Evolutionary conservation across 345 rosid species (phyloP).

Genomic region (Rhodamnia argentea): DNA sequence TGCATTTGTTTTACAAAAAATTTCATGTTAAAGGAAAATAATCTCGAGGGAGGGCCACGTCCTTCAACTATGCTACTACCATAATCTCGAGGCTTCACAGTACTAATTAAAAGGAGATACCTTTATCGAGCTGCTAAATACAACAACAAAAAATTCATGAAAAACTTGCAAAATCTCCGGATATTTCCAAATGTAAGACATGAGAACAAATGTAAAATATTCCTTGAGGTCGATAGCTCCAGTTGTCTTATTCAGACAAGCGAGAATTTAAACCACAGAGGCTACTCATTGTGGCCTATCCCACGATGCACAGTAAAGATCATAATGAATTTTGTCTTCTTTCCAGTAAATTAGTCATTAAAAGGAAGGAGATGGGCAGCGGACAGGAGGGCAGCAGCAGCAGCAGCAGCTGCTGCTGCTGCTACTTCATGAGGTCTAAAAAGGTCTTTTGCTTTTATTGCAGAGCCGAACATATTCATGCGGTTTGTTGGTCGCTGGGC

Average conservation of each 20-base stretch:
- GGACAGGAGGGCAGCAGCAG: neutral
- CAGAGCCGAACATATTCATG: neutral
- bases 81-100: too few species aligned
- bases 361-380: neutral
- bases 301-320: neutral
- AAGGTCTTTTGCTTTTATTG: neutral
- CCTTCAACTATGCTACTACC: neutral
- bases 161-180: neutral
- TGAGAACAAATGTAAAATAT: neutral
- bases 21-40: too few species aligned
- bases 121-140: neutral
- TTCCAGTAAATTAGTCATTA: neutral
- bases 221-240: neutral
- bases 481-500: neutral
- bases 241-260: neutral
- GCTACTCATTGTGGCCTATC: neutral
- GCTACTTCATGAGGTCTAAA: neutral
- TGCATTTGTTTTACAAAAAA: too few species aligned
- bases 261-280: neutral
- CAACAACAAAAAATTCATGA: neutral
- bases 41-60: neutral
- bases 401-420: neutral
- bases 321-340: neutral
- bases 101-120: neutral
- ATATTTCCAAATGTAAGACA: neutral